Percentiles rank a stretch among this genome's conserved stretches.
Conservation (phyloP, 768 basidiomycete species). For the Trametes gibbosa region DNA sequence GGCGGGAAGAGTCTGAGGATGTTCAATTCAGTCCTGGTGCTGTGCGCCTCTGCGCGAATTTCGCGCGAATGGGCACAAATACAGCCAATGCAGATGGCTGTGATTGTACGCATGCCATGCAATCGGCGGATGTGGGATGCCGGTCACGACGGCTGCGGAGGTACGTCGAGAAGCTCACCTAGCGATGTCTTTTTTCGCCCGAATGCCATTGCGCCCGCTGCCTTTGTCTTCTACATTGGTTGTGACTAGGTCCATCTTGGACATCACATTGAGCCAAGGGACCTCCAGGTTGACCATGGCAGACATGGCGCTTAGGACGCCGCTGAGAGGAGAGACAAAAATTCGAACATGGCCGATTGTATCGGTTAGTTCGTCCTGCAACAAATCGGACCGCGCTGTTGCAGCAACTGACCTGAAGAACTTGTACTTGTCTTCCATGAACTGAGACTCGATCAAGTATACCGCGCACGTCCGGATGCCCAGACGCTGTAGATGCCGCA, state of each 20-base stretch:
- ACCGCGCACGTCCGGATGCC: constrained; percentile 85
- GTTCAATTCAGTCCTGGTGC: neutral
- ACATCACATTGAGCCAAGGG: constrained; percentile 97
- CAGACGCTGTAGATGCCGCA: constrained; percentile 68
- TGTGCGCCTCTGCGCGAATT: neutral
- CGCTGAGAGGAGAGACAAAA: constrained; percentile 42
- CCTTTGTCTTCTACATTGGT: constrained; percentile 57
- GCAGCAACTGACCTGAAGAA: constrained; percentile 75
- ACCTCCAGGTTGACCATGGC: constrained; percentile 98
- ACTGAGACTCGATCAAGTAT: constrained; percentile 96
- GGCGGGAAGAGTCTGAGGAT: too few relatives aligned
- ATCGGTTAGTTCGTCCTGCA: neutral
- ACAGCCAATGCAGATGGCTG: neutral
- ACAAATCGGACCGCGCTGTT: neutral
- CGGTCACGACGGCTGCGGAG: neutral
- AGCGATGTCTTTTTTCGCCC: constrained; percentile 77
- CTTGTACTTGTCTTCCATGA: constrained; percentile 99
- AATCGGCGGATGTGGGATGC: neutral
- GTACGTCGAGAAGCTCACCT: constrained; percentile 43
- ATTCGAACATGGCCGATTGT: neutral
- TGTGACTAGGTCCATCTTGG: constrained; percentile 97
- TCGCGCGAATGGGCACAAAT: neutral
- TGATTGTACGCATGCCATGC: neutral
- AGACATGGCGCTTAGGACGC: constrained; percentile 96
- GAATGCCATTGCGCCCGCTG: constrained; percentile 67